Evolutionary conservation across 805 yeast genomes (phyloP).

Genomic region (Cyberlindnera japonica): DNA sequence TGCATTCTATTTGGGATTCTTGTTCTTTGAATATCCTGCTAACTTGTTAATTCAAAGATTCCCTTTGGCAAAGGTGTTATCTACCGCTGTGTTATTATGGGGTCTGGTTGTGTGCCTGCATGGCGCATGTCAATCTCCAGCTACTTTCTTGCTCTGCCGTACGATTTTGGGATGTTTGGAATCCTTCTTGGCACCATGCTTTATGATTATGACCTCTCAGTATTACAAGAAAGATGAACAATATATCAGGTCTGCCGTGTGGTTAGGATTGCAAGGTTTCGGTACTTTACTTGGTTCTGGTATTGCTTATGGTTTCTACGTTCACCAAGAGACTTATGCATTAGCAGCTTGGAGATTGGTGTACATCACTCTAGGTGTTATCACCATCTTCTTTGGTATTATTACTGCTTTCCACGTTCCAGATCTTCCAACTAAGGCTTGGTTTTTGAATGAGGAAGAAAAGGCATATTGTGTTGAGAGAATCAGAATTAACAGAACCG

Average conservation of each 20-base stretch:
- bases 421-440: constrained; percentile 50
- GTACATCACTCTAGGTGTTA: constrained; percentile 55
- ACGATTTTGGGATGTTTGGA: constrained; percentile 50
- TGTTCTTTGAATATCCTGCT: constrained; percentile 52
- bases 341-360: constrained; percentile 57
- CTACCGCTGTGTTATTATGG: constrained; percentile 53
- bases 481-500: constrained; percentile 51
- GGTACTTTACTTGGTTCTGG: constrained; percentile 47
- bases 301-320: constrained; percentile 49
- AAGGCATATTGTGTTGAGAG: constrained; percentile 45
- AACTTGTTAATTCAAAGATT: constrained; percentile 47
- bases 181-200: constrained; percentile 52
- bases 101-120: constrained; percentile 51
- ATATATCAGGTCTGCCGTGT: constrained; percentile 38
- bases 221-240: constrained; percentile 51
- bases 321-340: constrained; percentile 30
- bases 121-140: constrained; percentile 37
- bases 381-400: constrained; percentile 51
- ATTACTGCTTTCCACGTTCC: constrained; percentile 49
- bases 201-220: constrained; percentile 51
- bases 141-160: constrained; percentile 44
- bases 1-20: constrained; percentile 60
- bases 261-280: constrained; percentile 44
- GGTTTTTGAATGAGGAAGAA: constrained; percentile 44
- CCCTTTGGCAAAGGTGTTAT: constrained; percentile 50